Evolutionary conservation across 495 filamentous ascomycete species (phyloP), one percentile per base, ranked within the genome.

Genomic region (Bathelium albidoporum): DNA sequence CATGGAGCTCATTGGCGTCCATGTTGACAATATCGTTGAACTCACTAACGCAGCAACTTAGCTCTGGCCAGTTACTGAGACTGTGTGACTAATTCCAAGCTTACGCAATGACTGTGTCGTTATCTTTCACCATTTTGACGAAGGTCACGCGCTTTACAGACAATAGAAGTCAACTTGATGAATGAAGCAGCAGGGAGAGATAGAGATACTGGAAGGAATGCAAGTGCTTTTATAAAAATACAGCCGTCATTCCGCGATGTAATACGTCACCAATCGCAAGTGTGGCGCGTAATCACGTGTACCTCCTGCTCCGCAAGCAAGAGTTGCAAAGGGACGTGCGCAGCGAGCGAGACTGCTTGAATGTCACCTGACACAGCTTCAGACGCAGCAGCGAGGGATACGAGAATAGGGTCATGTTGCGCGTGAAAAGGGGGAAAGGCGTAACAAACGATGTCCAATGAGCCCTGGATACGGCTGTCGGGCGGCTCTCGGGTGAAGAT

Each of bases 21-120:
- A 89, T 89, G 71, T 89, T 88, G 41, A 88, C 84, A 59, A 87
- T 76, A 32, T 82, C 77, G 66, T 87, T 87, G 75, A 87, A 89
- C 72, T 88, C 84, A 53, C 83, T 86, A 69, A 11, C 4, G 3
- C 5, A 1, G 16, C 16, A 1, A 16, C 18, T 65, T 34, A 70
- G 59, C 43, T 28, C 26, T n/a, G n/a, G n/a, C n/a, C n/a, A n/a
- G n/a, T n/a, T n/a, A n/a, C n/a, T n/a, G n/a, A n/a, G n/a, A n/a
- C n/a, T n/a, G n/a, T n/a, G n/a, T n/a, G n/a, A n/a, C n/a, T 60
- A 20, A 34, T 26, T 31, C 34, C 31, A 5, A 16, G 45, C 76
- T 41, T 64, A 83, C 82, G 80, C 60, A 61, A 85, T 82, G 29
- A 84, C 81, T 7, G 82, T 85, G 32, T 81, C 75, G 52, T 73